phyloP scores from a whole-genome alignment of 306 rosid genomes.

The Quercus robur region DNA sequence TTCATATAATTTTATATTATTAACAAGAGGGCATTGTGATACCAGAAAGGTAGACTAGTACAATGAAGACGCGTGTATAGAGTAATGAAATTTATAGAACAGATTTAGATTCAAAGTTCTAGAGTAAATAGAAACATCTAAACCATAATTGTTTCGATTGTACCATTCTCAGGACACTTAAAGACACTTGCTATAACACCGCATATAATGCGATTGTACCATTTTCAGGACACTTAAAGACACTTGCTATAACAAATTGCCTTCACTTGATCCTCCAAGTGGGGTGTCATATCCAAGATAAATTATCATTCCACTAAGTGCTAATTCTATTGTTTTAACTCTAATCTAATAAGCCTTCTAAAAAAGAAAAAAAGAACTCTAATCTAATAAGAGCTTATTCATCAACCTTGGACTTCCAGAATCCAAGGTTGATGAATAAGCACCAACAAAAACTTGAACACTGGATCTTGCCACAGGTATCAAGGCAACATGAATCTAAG shows the following conservation, averaged over 20 bases:
- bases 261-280: not conserved
- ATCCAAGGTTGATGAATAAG: too few relatives aligned
- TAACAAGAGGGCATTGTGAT: not conserved
- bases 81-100: not conserved
- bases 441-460: not conserved
- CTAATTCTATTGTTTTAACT: not conserved
- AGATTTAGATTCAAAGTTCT: not conserved
- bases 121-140: not conserved
- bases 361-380: too few relatives aligned
- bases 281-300: not conserved
- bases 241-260: not conserved
- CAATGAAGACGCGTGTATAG: not conserved
- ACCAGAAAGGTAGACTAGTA: not conserved
- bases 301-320: not conserved
- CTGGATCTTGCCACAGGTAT: not conserved
- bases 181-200: not conserved
- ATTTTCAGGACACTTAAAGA: not conserved
- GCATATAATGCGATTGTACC: not conserved
- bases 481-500: not conserved
- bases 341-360: too few relatives aligned
- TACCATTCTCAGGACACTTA: not conserved
- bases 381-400: not conserved
- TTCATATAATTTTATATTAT: not conserved
- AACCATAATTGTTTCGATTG: not conserved
- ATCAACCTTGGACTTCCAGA: not conserved